phyloP scores from a whole-genome alignment of 2,329 filamentous ascomycete genomes.

The Teratosphaeria pseudoeucalypti region DNA sequence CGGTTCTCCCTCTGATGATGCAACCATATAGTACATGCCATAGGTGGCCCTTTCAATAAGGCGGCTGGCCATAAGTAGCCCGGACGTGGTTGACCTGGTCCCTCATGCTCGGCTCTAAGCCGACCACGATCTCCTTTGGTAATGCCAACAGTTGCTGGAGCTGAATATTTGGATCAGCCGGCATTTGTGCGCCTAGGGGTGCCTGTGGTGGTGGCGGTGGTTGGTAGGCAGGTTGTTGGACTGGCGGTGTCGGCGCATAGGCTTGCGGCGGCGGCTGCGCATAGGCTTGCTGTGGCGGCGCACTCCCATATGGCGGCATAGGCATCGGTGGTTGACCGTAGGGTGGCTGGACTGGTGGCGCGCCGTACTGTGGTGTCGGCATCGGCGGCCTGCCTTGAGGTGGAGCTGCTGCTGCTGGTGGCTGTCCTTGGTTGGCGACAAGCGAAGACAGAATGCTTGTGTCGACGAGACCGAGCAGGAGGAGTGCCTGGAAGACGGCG shows the following conservation, averaged over 20 bases:
- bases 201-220: conserved; percentile 37
- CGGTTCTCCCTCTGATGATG: background rate
- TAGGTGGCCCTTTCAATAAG: background rate
- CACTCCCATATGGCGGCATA: background rate
- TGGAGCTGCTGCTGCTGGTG: conserved; percentile 25
- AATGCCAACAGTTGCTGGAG: conserved; percentile 74
- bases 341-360: conserved; percentile 13
- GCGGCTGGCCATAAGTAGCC: conserved; percentile 42
- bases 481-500: conserved; percentile 85
- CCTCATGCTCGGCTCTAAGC: conserved; percentile 52
- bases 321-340: conserved; percentile 6
- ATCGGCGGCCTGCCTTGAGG: conserved; percentile 11
- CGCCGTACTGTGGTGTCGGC: background rate
- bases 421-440: conserved; percentile 36
- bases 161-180: conserved; percentile 49
- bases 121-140: conserved; percentile 69
- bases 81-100: conserved; percentile 71
- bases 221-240: conserved; percentile 28
- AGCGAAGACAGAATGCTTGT: conserved; percentile 72
- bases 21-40: background rate
- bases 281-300: conserved; percentile 28
- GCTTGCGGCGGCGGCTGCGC: conserved; percentile 37
- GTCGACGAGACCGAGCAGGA: conserved; percentile 87
- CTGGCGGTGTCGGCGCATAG: conserved; percentile 41
- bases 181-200: conserved; percentile 28